Conservation (phyloP, 768 basidiomycete genomes). For the Russula vinacea region DNA sequence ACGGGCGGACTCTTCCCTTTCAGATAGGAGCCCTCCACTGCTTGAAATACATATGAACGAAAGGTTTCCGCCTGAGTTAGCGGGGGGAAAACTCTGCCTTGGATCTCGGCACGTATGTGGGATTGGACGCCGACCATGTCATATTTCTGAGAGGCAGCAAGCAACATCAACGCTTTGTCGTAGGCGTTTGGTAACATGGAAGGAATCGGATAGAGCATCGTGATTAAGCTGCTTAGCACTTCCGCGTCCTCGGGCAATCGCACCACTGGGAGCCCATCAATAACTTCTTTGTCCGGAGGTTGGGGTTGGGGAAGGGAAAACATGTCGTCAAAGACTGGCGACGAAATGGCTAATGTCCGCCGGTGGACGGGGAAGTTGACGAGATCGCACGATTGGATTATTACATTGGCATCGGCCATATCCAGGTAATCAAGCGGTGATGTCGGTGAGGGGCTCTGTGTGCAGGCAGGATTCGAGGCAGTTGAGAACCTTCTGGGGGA, state of each 20-base stretch:
- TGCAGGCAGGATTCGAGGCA: neutral
- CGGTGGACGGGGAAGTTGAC: constrained; percentile 24
- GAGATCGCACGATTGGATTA: constrained; percentile 19
- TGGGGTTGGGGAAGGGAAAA: constrained; percentile 24
- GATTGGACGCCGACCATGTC: constrained; percentile 23
- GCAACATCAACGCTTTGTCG: constrained; percentile 4
- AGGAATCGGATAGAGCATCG: constrained; percentile 22
- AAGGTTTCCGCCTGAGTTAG: constrained; percentile 14
- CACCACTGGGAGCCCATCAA: constrained; percentile 13
- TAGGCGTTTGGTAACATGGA: constrained; percentile 7
- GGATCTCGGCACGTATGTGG: constrained; percentile 4
- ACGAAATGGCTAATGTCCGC: constrained; percentile 5
- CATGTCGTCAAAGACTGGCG: constrained; percentile 24
- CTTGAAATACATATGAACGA: constrained; percentile 5
- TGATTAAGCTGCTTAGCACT: constrained; percentile 11
- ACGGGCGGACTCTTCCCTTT: neutral
- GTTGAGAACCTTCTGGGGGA: neutral
- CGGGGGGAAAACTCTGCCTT: neutral
- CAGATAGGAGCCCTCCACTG: neutral
- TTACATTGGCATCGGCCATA: neutral
- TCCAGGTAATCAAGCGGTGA: neutral
- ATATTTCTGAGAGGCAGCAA: constrained; percentile 32
- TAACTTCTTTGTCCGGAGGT: neutral
- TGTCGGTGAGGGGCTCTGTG: neutral
- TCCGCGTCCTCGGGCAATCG: constrained; percentile 13